Base-by-base conservation (phyloP, 2,329 filamentous ascomycete species). In the Talaromyces amestolkiae region DNA sequence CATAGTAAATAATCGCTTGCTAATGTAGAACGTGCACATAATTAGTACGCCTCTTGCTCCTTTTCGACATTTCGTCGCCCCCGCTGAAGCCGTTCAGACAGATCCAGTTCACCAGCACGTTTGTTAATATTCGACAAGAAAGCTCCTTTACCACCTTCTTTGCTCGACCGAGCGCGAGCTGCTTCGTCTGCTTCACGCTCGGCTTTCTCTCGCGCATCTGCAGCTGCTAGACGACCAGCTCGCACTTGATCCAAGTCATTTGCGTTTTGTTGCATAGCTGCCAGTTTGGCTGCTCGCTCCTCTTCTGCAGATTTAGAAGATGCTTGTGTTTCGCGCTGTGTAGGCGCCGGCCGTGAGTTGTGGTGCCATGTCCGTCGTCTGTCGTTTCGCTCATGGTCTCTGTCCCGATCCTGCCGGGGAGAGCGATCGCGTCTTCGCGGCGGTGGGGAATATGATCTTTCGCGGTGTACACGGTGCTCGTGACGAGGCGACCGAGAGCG, bases 201-300 rank as follows among this genome's bases (percentile, higher is more conserved):
- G 7, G 79, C 80, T 53, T 84, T 83, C 69, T 95, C 91, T 65
- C 83, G 83, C 69, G 87, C 86, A 43, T 87, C 89, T 17, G 92
- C 77, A 1, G 85, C 86, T 0, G 86, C 85, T 7, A 95, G 78
- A 22, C 91, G 85, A 65, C 84, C 83, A 68, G 86, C 84, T 35
- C 91, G 87, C 69, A 90, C 87, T 22, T 81, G 75, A 70, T 93
- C 90, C 37, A 95, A 80, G 5, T 89, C 85, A 1, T 84, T 84
- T 5, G 89, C 89, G 31, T 87, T 87, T 22, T 85, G 83, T 74
- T 91, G 89, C 89, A 92, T 92, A 2, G 86, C 87, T 11, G 87
- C 89, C 31, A 92, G 76, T 74, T 87, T 90, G 24, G 85, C 84
- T 13, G 87, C 87, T n/a, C 84, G 83, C 68, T 90, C 87, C 24